Evolutionary conservation across 73 alveolate genomes (phyloP).

Genomic region (Urostyla sp.): DNA sequence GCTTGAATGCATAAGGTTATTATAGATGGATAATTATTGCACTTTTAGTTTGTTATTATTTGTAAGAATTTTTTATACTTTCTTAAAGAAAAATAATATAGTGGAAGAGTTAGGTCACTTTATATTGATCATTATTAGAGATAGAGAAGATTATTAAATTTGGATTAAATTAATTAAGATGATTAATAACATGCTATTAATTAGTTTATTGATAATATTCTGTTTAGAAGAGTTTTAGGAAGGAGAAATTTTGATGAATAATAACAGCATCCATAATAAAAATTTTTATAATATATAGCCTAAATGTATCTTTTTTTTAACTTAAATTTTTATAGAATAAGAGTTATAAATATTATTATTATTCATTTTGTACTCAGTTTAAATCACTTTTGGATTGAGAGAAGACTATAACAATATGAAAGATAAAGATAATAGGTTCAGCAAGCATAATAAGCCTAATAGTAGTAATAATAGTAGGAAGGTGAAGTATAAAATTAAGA

Average conservation of each 20-base stretch:
- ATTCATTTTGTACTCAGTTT: slow-evolving; percentile 21
- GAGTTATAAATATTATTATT: not conserved
- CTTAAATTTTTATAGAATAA: slow-evolving; percentile 7
- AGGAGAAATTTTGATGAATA: not conserved
- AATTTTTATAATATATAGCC: not conserved
- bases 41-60: slow-evolving; percentile 17
- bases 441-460: not conserved
- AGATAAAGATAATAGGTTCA: slow-evolving; percentile 25
- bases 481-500: not conserved
- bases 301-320: not conserved
- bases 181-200: slow-evolving; percentile 4
- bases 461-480: not conserved
- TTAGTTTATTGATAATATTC: slow-evolving; percentile 1
- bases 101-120: slow-evolving; percentile 38
- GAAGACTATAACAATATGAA: slow-evolving; percentile 42
- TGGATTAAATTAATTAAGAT: slow-evolving; percentile 28
- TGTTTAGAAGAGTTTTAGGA: not conserved
- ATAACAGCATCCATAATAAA: not conserved
- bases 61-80: not conserved
- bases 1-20: slow-evolving; percentile 43
- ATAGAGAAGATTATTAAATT: slow-evolving; percentile 43
- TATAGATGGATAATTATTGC: slow-evolving; percentile 34
- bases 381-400: slow-evolving; percentile 42
- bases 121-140: slow-evolving; percentile 45
- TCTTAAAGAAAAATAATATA: not conserved